Percentiles rank a stretch among this genome's conserved stretches.
Evolutionary conservation across 345 rosid species (phyloP).

Genomic region (Raphanus raphanistrum): DNA sequence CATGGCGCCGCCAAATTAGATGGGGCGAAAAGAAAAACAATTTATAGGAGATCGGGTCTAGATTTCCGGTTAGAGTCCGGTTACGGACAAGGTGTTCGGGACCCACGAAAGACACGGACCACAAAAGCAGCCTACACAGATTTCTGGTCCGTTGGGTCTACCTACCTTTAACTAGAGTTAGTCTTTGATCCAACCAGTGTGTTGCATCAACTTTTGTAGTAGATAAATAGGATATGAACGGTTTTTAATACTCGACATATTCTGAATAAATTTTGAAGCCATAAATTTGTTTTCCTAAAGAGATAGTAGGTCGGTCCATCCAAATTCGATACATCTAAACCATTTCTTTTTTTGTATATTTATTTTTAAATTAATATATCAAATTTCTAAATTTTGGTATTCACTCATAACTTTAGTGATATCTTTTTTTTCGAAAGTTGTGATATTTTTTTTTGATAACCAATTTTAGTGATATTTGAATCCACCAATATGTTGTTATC

Average conservation of each 20-base stretch:
- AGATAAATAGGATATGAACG: background rate
- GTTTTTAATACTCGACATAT: background rate
- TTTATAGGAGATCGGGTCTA: constrained; percentile 22
- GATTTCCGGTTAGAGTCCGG: constrained; percentile 14
- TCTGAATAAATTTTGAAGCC: background rate
- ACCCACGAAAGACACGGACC: constrained; percentile 22
- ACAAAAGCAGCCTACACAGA: constrained; percentile 10
- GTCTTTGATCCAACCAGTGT: background rate
- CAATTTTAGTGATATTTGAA: background rate
- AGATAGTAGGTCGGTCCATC: background rate
- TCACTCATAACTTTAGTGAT: background rate
- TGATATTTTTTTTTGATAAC: no score
- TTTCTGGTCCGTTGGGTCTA: constrained; percentile 23
- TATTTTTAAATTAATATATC: background rate
- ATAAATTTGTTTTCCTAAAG: background rate
- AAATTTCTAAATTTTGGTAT: background rate
- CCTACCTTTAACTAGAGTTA: constrained; percentile 13
- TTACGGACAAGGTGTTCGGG: constrained; percentile 12
- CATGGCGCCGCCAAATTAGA: constrained; percentile 31
- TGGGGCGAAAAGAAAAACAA: constrained; percentile 10
- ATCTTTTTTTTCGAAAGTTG: no score
- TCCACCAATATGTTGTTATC: background rate
- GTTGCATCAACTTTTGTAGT: background rate
- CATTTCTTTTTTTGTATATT: background rate
- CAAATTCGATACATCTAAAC: background rate